These are phyloP conservation scores for Citrus mangshanensis DNA, from an alignment of 345 rosid genomes.

Conservation along the genomic window DNA sequence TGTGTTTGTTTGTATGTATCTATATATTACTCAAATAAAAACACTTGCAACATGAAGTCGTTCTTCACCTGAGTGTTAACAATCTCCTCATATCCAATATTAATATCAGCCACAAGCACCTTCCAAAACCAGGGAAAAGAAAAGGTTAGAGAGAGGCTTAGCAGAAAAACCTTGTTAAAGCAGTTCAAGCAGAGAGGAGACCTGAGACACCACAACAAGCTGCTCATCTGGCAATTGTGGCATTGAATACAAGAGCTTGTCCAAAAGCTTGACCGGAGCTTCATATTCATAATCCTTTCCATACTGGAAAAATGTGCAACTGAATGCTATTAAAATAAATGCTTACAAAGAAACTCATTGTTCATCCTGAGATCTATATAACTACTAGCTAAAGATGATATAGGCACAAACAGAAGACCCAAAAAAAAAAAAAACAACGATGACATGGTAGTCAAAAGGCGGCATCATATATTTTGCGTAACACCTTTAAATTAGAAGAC, in stretches of 20 bases:
- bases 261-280: conserved; percentile 71
- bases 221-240: conserved; percentile 57
- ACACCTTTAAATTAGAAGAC: background rate
- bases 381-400: background rate
- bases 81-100: conserved; percentile 71
- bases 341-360: background rate
- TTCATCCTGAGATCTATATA: background rate
- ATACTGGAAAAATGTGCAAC: conserved; percentile 35
- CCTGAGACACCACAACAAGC: conserved; percentile 78
- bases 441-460: background rate
- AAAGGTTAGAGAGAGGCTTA: background rate
- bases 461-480: background rate
- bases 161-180: background rate
- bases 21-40: background rate
- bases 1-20: no score
- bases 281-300: conserved; percentile 74
- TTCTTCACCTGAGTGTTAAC: conserved; percentile 61
- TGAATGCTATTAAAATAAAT: background rate
- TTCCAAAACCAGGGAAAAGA: conserved; percentile 2
- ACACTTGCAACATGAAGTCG: background rate
- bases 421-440: background rate
- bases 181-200: conserved; percentile 12
- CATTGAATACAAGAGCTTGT: conserved; percentile 65
- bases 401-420: background rate
- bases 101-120: conserved; percentile 74